Evolutionary conservation across 805 yeast genomes (phyloP).

Genomic region (Lachancea thermotolerans): DNA sequence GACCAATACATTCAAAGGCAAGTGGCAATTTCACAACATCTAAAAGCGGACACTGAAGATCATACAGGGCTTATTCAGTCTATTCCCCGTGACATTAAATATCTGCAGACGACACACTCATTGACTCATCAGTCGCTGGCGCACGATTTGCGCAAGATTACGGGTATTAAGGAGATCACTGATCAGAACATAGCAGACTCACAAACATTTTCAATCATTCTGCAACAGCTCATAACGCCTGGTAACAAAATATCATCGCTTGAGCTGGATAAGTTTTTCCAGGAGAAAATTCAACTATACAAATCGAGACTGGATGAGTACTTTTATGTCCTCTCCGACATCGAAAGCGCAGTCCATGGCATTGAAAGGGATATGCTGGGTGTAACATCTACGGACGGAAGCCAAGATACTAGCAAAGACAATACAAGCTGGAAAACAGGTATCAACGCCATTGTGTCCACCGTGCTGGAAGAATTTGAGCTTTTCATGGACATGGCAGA

Average conservation of each 20-base stretch:
- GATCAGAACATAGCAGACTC: constrained; percentile 39
- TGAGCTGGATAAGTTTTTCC: constrained; percentile 53
- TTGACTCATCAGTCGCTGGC: constrained; percentile 59
- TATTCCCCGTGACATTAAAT: constrained; percentile 66
- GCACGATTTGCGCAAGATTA: constrained; percentile 42
- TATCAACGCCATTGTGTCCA: constrained; percentile 47
- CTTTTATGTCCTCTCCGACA: constrained; percentile 40
- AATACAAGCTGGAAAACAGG: constrained; percentile 26
- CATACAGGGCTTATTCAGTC: constrained; percentile 61
- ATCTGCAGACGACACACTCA: constrained; percentile 51
- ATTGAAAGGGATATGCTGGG: constrained; percentile 42
- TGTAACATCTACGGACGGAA: constrained; percentile 10
- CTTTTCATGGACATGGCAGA: constrained; percentile 72
- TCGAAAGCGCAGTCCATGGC: constrained; percentile 59
- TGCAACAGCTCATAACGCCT: constrained; percentile 44
- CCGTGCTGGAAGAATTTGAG: constrained; percentile 60
- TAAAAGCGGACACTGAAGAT: constrained; percentile 53
- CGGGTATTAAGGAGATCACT: constrained; percentile 39
- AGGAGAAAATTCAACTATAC: constrained; percentile 34
- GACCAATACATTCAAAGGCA: constrained; percentile 70
- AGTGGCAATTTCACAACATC: constrained; percentile 61
- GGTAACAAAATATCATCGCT: constrained; percentile 51
- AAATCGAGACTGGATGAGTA: constrained; percentile 44
- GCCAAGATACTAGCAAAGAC: constrained; percentile 16
- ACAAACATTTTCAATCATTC: constrained; percentile 46